These are phyloP conservation scores for Aegilops longissima DNA, from an alignment of 176 grass and related monocot species.

Conservation along the genomic window DNA sequence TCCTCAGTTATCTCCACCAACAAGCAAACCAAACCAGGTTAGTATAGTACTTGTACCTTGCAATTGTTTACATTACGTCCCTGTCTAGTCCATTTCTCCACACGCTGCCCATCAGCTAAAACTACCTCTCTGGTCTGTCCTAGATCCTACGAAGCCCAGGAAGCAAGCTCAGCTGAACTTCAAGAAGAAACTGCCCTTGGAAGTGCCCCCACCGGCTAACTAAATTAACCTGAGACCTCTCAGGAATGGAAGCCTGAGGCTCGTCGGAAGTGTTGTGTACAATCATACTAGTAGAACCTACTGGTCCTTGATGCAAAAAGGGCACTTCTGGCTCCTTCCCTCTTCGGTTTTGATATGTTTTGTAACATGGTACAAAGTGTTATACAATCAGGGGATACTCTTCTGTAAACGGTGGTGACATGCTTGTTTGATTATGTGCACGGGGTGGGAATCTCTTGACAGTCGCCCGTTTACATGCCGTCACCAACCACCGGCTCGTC, in stretches of 20 bases:
- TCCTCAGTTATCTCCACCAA: constrained; percentile 75
- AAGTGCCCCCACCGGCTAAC: constrained; percentile 34
- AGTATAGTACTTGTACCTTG: background rate
- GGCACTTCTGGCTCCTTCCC: background rate
- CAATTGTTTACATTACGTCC: background rate
- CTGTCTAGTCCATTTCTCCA: background rate
- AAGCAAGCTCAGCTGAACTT: constrained; percentile 78
- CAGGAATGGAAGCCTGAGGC: background rate
- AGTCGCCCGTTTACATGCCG: background rate
- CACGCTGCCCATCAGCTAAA: background rate
- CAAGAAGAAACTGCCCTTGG: constrained; percentile 48
- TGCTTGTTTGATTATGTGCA: background rate
- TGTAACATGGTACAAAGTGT: background rate
- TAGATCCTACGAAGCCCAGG: constrained; percentile 57
- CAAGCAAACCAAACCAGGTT: constrained; percentile 67
- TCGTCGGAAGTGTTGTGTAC: background rate
- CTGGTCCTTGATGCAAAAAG: background rate
- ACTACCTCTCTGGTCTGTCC: background rate
- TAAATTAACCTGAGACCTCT: background rate
- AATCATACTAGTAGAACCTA: background rate
- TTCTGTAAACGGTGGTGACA: constrained; percentile 3
- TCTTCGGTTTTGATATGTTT: background rate
- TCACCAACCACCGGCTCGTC: background rate
- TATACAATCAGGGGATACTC: background rate
- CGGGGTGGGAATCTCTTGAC: background rate